These are phyloP conservation scores for Dendrobium officinale DNA, from an alignment of 106 monocot genomes.

Conservation along the genomic window DNA sequence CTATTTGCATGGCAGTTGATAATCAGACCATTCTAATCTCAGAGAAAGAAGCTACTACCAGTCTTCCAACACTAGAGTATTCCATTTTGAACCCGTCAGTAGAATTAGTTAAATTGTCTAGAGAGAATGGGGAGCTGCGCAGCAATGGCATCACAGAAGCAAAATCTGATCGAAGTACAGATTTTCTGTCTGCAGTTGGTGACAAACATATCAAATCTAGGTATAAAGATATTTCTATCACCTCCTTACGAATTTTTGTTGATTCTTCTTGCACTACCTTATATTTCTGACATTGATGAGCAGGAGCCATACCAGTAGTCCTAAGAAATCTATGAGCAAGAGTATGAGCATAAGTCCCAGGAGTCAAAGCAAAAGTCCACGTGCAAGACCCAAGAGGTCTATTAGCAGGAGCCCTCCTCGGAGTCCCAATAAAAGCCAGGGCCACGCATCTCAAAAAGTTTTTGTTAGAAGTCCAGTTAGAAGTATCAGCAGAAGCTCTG, in stretches of 20 bases:
- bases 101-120: slow-evolving; percentile 24
- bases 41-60: slow-evolving; percentile 22
- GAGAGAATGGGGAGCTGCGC: slow-evolving; percentile 57
- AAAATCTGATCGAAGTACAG: slow-evolving; percentile 33
- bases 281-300: slow-evolving; percentile 39
- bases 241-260: slow-evolving; percentile 13
- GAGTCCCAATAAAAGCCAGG: slow-evolving; percentile 34
- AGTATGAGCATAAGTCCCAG: slow-evolving; percentile 76
- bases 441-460: slow-evolving; percentile 5
- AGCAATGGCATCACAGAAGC: slow-evolving; percentile 52
- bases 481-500: slow-evolving; percentile 29
- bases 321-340: slow-evolving; percentile 47
- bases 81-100: slow-evolving; percentile 16
- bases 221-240: slow-evolving; percentile 29
- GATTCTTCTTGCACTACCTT: slow-evolving; percentile 22
- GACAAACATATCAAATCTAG: slow-evolving; percentile 50
- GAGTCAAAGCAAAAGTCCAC: slow-evolving; percentile 40
- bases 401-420: background rate
- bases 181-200: slow-evolving; percentile 16
- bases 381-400: slow-evolving; percentile 9
- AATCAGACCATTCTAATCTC: slow-evolving; percentile 8
- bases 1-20: slow-evolving; percentile 26
- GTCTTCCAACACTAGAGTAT: slow-evolving; percentile 15
- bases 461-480: slow-evolving; percentile 11
- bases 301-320: slow-evolving; percentile 69